Conservation (phyloP, 352 stramenopile genomes). For the Globisporangium viniferum region DNA sequence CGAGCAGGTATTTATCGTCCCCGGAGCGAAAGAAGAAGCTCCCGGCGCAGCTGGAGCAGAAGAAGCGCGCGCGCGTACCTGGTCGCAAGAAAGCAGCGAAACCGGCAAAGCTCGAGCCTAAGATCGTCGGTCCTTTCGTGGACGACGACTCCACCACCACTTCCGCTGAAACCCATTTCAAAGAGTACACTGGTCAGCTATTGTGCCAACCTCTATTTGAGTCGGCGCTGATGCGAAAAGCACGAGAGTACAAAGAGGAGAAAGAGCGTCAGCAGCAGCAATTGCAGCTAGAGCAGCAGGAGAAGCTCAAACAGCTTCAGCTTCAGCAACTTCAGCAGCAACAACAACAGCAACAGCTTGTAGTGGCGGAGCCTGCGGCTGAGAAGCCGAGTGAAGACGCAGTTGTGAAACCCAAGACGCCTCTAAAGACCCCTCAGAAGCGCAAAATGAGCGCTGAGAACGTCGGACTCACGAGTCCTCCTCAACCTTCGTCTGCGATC, state of each 20-base stretch:
- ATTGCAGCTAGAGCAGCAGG: constrained; percentile 15
- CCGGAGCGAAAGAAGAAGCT: constrained; percentile 47
- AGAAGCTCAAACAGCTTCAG: neutral
- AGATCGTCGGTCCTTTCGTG: constrained; percentile 50
- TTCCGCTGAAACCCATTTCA: constrained; percentile 16
- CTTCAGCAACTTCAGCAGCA: neutral
- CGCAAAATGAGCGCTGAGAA: constrained; percentile 16
- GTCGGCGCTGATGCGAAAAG: constrained; percentile 44
- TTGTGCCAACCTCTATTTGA: constrained; percentile 39
- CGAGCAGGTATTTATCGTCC: constrained; percentile 22
- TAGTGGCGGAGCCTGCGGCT: neutral
- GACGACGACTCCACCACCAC: constrained; percentile 15
- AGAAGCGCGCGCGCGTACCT: constrained; percentile 30
- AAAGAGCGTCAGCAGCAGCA: constrained; percentile 21
- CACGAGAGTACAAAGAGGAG: constrained; percentile 39
- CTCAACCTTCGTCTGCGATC: neutral
- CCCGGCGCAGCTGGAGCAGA: constrained; percentile 44
- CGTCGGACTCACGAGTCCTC: constrained; percentile 7
- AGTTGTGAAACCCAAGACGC: constrained; percentile 6
- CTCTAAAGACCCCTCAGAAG: constrained; percentile 14
- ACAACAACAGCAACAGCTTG: neutral
- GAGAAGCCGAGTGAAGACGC: constrained; percentile 1
- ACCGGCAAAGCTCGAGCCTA: constrained; percentile 59
- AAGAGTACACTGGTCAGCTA: constrained; percentile 23
- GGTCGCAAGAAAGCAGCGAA: constrained; percentile 56